These are phyloP conservation scores for Mycosphaerella arachidis DNA, from an alignment of 2,329 filamentous ascomycete genomes.

Conservation along the genomic window DNA sequence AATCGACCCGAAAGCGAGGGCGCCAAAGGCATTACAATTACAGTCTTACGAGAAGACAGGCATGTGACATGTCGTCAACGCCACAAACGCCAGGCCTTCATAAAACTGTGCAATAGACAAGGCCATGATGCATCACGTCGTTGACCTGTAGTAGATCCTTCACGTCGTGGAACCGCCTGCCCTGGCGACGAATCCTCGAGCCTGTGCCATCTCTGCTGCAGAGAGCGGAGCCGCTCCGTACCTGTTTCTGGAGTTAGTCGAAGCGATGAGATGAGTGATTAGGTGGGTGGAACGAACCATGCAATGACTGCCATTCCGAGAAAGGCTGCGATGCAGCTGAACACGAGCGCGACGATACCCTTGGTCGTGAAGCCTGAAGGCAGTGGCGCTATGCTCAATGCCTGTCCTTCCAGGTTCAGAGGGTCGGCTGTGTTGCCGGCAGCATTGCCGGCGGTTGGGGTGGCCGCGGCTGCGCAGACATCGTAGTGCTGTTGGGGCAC, in stretches of 20 bases:
- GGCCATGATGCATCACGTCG: conserved; percentile 3
- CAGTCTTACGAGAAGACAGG: neutral
- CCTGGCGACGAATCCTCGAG: conserved; percentile 24
- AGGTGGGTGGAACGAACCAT: conserved; percentile 52
- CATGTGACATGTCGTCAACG: conserved; percentile 1
- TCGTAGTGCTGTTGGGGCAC: conserved; percentile 61
- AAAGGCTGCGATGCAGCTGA: conserved; percentile 65
- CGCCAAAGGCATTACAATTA: neutral
- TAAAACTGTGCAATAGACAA: conserved; percentile 1
- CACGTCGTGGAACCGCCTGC: conserved; percentile 13
- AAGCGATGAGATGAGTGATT: conserved; percentile 1
- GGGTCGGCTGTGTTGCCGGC: conserved; percentile 64
- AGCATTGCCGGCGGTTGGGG: conserved; percentile 62
- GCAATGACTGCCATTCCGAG: conserved; percentile 63
- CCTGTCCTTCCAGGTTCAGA: conserved; percentile 60
- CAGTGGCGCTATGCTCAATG: conserved; percentile 51
- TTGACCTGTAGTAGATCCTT: neutral
- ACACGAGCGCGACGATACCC: conserved; percentile 70
- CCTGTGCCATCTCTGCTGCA: conserved; percentile 24
- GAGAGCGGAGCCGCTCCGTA: conserved; percentile 32
- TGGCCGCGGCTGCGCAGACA: conserved; percentile 51
- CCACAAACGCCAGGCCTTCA: neutral
- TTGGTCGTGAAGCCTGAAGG: conserved; percentile 66
- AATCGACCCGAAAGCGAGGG: neutral
- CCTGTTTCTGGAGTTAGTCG: conserved; percentile 24